These are phyloP conservation scores for Coix lacrymajobi DNA, from an alignment of 176 grass and related monocot genomes.

Conservation along the genomic window DNA sequence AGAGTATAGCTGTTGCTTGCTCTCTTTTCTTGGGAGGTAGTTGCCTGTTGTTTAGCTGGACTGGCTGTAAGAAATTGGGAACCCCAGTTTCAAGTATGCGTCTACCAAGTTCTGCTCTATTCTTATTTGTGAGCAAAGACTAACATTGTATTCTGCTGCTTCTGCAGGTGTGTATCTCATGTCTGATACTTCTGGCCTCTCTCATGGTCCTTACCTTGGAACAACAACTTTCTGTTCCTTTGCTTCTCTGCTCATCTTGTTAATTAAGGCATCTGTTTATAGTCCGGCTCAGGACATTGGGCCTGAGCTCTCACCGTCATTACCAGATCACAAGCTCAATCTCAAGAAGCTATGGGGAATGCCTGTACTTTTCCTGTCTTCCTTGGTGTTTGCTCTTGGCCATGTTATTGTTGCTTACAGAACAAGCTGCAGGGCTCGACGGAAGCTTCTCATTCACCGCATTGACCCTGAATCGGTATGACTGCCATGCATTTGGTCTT, in stretches of 20 bases:
- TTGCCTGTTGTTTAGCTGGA: background rate
- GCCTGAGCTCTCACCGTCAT: slow-evolving; percentile 63
- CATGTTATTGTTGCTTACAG: slow-evolving; percentile 89
- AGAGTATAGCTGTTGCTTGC: slow-evolving; percentile 7
- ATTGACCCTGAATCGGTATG: slow-evolving; percentile 79
- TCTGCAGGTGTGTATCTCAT: slow-evolving; percentile 77
- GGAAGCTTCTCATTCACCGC: slow-evolving; percentile 77
- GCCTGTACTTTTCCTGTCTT: slow-evolving; percentile 87
- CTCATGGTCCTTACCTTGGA: slow-evolving; percentile 77
- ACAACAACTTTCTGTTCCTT: slow-evolving; percentile 64
- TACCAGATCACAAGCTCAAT: slow-evolving; percentile 53
- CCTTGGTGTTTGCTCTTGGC: slow-evolving; percentile 81
- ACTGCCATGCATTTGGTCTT: background rate
- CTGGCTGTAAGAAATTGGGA: background rate
- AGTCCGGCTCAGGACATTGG: slow-evolving; percentile 58
- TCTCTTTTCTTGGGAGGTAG: background rate
- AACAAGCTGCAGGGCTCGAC: slow-evolving; percentile 74
- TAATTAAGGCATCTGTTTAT: slow-evolving; percentile 76
- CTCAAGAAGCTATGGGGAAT: slow-evolving; percentile 72
- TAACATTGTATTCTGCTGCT: slow-evolving; percentile 26
- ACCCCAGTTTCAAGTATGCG: background rate
- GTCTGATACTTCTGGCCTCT: slow-evolving; percentile 58
- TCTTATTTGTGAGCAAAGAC: background rate
- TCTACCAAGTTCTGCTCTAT: background rate
- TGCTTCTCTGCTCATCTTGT: slow-evolving; percentile 68